A percentile compares a stretch with the other conserved stretches of the same genome.
Conservation (phyloP, 2,329 filamentous ascomycete genomes). For the Xylaria sp. region DNA sequence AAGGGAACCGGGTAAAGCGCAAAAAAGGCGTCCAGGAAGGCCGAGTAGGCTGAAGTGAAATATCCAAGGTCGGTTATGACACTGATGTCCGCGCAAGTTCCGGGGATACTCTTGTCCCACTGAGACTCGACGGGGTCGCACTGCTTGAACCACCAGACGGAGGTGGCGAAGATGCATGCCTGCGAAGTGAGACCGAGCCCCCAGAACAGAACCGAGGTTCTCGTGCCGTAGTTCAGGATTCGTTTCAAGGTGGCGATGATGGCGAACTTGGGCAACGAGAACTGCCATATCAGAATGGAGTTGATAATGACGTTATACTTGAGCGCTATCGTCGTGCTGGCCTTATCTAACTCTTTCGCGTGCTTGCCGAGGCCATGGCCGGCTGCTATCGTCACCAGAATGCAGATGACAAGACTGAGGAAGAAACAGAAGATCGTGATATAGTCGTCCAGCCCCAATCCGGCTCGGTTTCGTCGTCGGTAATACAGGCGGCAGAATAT, state of each 20-base stretch:
- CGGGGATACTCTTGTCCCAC: slow-evolving; percentile 33
- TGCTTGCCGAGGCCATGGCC: slow-evolving; percentile 35
- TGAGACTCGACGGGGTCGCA: slow-evolving; percentile 33
- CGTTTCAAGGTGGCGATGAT: slow-evolving; percentile 38
- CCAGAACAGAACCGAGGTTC: slow-evolving; percentile 37
- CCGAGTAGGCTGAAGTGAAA: slow-evolving; percentile 36
- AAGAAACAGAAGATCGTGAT: slow-evolving; percentile 36
- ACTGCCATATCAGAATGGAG: slow-evolving; percentile 38
- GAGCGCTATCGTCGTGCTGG: slow-evolving; percentile 23
- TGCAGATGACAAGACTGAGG: slow-evolving; percentile 34
- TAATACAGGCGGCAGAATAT: slow-evolving; percentile 31
- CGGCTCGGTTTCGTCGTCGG: slow-evolving; percentile 16
- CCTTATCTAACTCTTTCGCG: slow-evolving; percentile 20
- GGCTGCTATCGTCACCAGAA: slow-evolving; percentile 34
- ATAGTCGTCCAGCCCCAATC: slow-evolving; percentile 37
- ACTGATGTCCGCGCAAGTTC: slow-evolving; percentile 28
- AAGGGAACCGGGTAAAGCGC: slow-evolving; percentile 37
- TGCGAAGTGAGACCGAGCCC: slow-evolving; percentile 36
- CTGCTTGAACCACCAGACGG: slow-evolving; percentile 38
- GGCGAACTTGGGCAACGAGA: slow-evolving; percentile 40
- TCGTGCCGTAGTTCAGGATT: slow-evolving; percentile 36
- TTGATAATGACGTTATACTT: slow-evolving; percentile 38
- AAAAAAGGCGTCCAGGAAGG: slow-evolving; percentile 38
- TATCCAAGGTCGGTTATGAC: slow-evolving; percentile 33
- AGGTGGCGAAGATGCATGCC: slow-evolving; percentile 34